Percentiles rank a stretch among this genome's conserved stretches.
phyloP scores from a whole-genome alignment of 108 stramenopile genomes.

The Skeletonema grethae region DNA sequence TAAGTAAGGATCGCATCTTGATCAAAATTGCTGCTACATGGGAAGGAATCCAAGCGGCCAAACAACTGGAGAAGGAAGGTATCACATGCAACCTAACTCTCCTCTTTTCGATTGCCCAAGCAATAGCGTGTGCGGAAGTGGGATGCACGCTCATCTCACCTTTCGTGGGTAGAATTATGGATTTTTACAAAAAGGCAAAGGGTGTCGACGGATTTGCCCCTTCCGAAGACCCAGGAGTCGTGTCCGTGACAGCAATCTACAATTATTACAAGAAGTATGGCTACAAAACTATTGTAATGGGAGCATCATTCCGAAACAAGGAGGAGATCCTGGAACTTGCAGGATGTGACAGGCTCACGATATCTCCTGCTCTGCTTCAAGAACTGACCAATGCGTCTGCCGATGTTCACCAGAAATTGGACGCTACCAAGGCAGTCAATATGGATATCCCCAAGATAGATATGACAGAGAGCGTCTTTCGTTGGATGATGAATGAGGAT shows the following conservation, averaged over 20 bases:
- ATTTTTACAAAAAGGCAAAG: constrained; percentile 93
- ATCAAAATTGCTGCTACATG: constrained; percentile 98
- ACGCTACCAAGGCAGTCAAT: constrained; percentile 56
- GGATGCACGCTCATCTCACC: constrained; percentile 97
- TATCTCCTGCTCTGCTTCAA: constrained; percentile 81
- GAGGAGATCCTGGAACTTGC: constrained; percentile 86
- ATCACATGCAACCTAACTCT: constrained; percentile 99
- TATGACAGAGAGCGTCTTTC: constrained; percentile 89
- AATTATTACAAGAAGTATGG: constrained; percentile 98
- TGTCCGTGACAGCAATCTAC: constrained; percentile 93
- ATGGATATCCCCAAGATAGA: constrained; percentile 83
- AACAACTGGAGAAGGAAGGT: constrained; percentile 95
- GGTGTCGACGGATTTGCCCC: constrained; percentile 77
- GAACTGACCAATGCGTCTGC: constrained; percentile 49
- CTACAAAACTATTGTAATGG: constrained; percentile 98
- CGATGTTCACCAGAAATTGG: constrained; percentile 62
- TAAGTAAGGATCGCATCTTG: constrained; percentile 93
- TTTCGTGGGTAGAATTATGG: constrained; percentile 99
- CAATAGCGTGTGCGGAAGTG: constrained; percentile 97
- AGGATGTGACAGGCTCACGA: constrained; percentile 91
- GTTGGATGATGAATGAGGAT: constrained; percentile 97
- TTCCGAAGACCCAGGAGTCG: constrained; percentile 95
- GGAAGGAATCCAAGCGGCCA: constrained; percentile 98
- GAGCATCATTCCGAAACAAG: constrained; percentile 94
- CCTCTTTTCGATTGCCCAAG: constrained; percentile 94